Percentiles rank a stretch among this genome's conserved stretches.
These are phyloP conservation scores for Globisporangium canariense DNA, from an alignment of 352 stramenopile species.

Conservation along the genomic window DNA sequence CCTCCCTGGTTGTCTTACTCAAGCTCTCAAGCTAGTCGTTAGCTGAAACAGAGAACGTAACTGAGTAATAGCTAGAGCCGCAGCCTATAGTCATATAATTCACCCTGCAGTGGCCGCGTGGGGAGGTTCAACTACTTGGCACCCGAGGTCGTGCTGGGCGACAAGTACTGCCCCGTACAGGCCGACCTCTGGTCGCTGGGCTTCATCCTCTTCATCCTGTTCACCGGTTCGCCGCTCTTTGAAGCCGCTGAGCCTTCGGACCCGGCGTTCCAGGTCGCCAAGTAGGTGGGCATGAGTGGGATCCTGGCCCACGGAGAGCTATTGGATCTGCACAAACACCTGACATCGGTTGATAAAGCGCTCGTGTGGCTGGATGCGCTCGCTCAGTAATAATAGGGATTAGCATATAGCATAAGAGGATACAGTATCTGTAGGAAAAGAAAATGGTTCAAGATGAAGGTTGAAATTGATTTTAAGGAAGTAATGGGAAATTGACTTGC, in stretches of 20 bases:
- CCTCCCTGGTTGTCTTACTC: no score
- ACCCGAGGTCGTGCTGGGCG: conserved; percentile 40
- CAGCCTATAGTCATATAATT: neutral
- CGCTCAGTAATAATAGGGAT: neutral
- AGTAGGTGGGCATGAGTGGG: conserved; percentile 20
- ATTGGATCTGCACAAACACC: conserved; percentile 15
- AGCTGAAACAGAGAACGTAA: conserved; percentile 35
- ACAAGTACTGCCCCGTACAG: conserved; percentile 36
- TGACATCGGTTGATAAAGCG: neutral
- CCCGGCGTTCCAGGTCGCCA: conserved; percentile 26
- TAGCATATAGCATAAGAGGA: no score
- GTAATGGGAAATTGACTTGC: no score
- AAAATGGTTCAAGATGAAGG: neutral
- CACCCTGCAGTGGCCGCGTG: conserved; percentile 31
- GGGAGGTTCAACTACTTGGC: conserved; percentile 72
- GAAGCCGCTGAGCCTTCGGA: conserved; percentile 27
- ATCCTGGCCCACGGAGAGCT: conserved; percentile 35
- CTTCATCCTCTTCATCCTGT: conserved; percentile 63
- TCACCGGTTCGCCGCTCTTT: conserved; percentile 54
- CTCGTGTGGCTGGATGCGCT: neutral
- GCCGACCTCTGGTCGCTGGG: conserved; percentile 69
- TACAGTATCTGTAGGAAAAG: no score
- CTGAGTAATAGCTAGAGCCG: no score
- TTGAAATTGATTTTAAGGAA: neutral
- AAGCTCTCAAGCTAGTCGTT: no score